phyloP scores from a whole-genome alignment of 2,329 filamentous ascomycete species.

The Colletotrichum spinosum region DNA sequence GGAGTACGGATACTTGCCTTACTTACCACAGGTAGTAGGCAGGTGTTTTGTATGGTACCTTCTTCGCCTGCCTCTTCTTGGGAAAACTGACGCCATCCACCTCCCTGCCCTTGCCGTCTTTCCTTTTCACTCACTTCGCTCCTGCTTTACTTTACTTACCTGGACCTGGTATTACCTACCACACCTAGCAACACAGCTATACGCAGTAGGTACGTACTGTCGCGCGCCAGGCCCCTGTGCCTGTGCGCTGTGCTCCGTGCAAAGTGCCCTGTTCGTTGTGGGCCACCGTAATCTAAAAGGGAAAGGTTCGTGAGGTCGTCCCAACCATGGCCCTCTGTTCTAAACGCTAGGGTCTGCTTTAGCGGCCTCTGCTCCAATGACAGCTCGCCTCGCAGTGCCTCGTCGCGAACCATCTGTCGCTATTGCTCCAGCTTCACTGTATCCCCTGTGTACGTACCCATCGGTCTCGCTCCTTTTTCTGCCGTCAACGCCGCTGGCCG shows the following conservation, averaged over 20 bases:
- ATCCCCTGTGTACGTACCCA: not conserved
- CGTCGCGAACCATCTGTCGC: constrained; percentile 5
- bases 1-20: no score
- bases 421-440: no score
- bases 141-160: constrained; percentile 1
- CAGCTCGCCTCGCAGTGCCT: constrained; percentile 1
- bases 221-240: no score
- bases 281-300: constrained; percentile 20
- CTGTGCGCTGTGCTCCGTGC: no score
- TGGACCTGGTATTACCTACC: no score
- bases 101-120: constrained; percentile 20
- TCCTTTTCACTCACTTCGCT: constrained; percentile 20
- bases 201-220: no score
- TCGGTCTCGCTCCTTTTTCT: constrained; percentile 18
- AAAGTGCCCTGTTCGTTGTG: not conserved
- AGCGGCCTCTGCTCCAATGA: constrained; percentile 31
- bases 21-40: no score
- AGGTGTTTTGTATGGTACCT: no score
- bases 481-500: not conserved
- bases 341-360: constrained; percentile 8
- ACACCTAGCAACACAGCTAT: no score
- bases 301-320: constrained; percentile 11
- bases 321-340: not conserved
- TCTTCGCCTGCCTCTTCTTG: no score
- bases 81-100: no score